These are phyloP conservation scores for Leishmania guyanensis DNA, from an alignment of 208 protist genomes.

Conservation along the genomic window DNA sequence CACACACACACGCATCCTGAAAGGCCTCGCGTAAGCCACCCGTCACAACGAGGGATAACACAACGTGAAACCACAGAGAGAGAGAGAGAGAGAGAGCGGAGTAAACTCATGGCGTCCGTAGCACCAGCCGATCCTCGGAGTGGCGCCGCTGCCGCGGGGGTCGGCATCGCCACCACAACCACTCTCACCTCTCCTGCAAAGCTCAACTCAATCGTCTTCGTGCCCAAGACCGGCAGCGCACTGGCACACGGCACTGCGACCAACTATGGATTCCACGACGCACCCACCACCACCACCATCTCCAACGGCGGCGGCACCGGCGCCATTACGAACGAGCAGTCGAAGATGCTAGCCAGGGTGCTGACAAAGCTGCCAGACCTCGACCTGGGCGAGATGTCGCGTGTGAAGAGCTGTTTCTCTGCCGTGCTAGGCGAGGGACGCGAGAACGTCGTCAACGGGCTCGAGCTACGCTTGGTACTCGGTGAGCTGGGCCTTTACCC, in stretches of 20 bases:
- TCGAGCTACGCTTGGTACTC: conserved; percentile 77
- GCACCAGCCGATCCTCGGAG: not conserved
- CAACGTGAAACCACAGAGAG: not conserved
- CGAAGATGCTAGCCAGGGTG: conserved; percentile 27
- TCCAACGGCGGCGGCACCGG: too few species aligned
- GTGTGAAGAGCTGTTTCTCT: conserved; percentile 51
- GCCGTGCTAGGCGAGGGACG: conserved; percentile 45
- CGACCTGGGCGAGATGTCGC: conserved; percentile 66
- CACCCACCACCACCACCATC: not conserved
- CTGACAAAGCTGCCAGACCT: conserved; percentile 63
- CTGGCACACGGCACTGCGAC: not conserved
- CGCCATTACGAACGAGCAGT: conserved; percentile 7
- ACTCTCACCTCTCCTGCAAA: not conserved
- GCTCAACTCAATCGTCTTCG: not conserved
- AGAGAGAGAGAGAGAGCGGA: not conserved
- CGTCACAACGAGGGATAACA: not conserved
- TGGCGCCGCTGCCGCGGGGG: not conserved
- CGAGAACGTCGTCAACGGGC: conserved; percentile 65
- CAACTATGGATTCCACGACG: not conserved
- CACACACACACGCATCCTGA: not conserved
- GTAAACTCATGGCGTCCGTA: not conserved
- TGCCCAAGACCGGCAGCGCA: not conserved
- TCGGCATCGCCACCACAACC: conserved; percentile 4
- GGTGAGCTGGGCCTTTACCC: conserved; percentile 79
- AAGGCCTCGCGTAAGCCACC: too few species aligned